Evolutionary conservation across 1,284 basidiomycete genomes (phyloP), one percentile per base, ranked within the genome.

Genomic region (Ceratobasidium sp.): DNA sequence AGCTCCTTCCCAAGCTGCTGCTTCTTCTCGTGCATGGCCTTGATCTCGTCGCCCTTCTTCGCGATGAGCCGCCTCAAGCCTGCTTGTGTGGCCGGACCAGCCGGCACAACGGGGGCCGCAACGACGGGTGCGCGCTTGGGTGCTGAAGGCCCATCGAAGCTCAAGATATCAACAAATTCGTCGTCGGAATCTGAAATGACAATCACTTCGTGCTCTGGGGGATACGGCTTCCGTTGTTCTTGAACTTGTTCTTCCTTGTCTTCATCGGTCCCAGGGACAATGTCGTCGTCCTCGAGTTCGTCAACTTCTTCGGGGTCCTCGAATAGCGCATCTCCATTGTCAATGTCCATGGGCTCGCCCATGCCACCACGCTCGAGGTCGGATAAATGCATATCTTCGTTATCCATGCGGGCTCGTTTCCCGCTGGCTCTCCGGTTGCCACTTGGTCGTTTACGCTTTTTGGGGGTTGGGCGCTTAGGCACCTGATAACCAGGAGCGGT

Each of bases 291-390:
- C 6, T 53, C 50, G 52, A 65, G 38, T 43, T 50, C 52, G 10
- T 31, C 31, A 40, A 17, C 34, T 22, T 27, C 45, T 31, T 75
- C 75, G 38, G 75, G 73, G 29, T 75, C 75, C n/a, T n/a, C n/a
- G n/a, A n/a, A n/a, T n/a, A n/a, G n/a, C 38, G 78, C 76, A 35
- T 75, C 76, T 4, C 75, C 75, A 29, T 72, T 72, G 15, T 54
- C 43, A 52, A 73, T 65, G n/a, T 76, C 77, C 42, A 83, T 82
- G 20, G 80, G 82, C 43, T 82, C 8, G n/a, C 79, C 78, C 42
- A 83, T 83, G n/a, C 79, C 78, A 69, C 78, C 72, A 20, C 80
- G 84, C 22, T 82, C 84, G 70, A 87, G 83, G 80, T 84, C 87
- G 45, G n/a, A n/a, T n/a, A n/a, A n/a, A n/a, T n/a, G n/a, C 35